phyloP scores from a whole-genome alignment of 1,139 yeast genomes.

The Nakaseomyces uthaithaninus region DNA sequence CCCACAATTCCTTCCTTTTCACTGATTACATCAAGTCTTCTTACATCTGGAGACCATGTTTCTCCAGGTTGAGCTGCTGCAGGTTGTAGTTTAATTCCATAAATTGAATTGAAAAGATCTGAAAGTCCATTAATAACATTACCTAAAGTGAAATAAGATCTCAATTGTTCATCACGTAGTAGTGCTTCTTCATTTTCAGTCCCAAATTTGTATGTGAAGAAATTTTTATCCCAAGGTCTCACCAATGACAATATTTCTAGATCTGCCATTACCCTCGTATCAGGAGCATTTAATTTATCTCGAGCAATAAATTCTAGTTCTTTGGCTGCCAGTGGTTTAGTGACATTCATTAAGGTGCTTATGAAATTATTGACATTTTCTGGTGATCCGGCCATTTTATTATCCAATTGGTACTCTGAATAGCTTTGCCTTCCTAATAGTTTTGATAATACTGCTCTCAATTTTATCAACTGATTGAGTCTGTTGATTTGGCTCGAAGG shows the following conservation, averaged over 20 bases:
- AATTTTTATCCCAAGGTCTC: conserved; percentile 92
- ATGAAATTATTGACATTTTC: conserved; percentile 67
- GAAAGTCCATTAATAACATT: conserved; percentile 80
- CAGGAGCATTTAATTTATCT: conserved; percentile 18
- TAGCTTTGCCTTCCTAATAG: conserved; percentile 66
- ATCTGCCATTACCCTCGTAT: conserved; percentile 26
- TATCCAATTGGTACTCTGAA: conserved; percentile 75
- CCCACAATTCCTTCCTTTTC: conserved; percentile 55
- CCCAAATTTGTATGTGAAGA: conserved; percentile 34
- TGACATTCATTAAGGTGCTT: conserved; percentile 45
- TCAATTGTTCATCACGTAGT: conserved; percentile 29
- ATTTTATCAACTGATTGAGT: conserved; percentile 51
- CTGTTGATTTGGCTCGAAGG: conserved; percentile 48
- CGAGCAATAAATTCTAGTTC: conserved; percentile 45
- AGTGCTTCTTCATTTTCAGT: conserved; percentile 5
- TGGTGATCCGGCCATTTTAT: conserved; percentile 84
- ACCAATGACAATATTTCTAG: conserved; percentile 41
- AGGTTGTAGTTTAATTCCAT: conserved; percentile 70
- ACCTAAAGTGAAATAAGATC: conserved; percentile 71
- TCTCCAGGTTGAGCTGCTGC: conserved; percentile 62
- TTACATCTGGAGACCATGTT: conserved; percentile 85
- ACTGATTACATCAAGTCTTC: conserved; percentile 65
- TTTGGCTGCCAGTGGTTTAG: conserved; percentile 47
- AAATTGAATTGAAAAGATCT: conserved; percentile 56
- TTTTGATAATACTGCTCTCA: conserved; percentile 64